A percentile compares a stretch with the other conserved stretches of the same genome.
These are phyloP conservation scores for Nemania bipapillata DNA, from an alignment of 2,329 filamentous ascomycete genomes.

Conservation along the genomic window DNA sequence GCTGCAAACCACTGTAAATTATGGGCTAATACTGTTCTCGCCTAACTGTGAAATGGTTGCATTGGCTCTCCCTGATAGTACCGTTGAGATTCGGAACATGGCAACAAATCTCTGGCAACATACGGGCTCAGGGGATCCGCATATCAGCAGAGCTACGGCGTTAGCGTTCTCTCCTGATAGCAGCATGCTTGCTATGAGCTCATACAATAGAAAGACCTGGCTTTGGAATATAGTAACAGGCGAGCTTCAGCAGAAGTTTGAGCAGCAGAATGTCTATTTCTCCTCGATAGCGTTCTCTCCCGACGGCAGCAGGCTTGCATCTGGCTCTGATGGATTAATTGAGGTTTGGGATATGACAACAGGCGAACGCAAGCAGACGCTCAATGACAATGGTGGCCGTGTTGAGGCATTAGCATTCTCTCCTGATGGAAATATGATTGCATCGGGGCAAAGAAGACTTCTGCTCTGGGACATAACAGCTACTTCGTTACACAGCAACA, in stretches of 20 bases:
- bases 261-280: not conserved
- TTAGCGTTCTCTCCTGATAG: not conserved
- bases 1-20: not conserved
- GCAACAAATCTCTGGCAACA: not conserved
- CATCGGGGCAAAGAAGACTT: too few relatives aligned
- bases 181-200: not conserved
- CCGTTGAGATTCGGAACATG: not conserved
- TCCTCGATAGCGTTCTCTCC: not conserved
- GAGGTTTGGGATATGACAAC: not conserved
- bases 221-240: constrained; percentile 6
- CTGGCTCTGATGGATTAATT: not conserved
- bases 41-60: not conserved
- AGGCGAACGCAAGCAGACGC: not conserved
- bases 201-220: not conserved
- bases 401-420: not conserved
- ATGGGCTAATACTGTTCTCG: not conserved
- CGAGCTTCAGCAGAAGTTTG: not conserved
- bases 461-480: not conserved
- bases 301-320: not conserved
- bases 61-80: not conserved
- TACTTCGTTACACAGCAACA: not conserved
- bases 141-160: not conserved
- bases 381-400: not conserved
- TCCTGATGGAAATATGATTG: not conserved
- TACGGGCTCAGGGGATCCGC: too few relatives aligned